These are phyloP conservation scores for Mycena kentingensis DNA, from an alignment of 768 basidiomycete species.

Conservation along the genomic window DNA sequence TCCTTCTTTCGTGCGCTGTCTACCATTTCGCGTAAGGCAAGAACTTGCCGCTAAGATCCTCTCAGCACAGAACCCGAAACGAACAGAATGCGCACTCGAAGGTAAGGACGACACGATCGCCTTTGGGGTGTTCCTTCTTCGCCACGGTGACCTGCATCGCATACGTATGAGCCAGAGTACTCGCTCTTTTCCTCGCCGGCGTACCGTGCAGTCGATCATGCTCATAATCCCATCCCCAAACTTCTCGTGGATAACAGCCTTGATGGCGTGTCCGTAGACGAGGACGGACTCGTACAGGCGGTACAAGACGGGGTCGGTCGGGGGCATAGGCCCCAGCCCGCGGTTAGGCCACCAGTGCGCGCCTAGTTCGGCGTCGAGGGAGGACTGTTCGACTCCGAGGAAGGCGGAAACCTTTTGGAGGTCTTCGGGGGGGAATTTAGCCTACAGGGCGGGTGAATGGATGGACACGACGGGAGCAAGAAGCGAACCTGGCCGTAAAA, in stretches of 20 bases:
- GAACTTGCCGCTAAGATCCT: constrained; percentile 17
- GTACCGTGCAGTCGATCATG: constrained; percentile 76
- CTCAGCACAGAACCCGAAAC: neutral
- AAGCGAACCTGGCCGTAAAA: constrained; percentile 74
- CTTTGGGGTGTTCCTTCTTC: constrained; percentile 74
- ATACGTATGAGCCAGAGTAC: neutral
- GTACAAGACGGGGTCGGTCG: constrained; percentile 79
- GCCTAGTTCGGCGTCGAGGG: constrained; percentile 51
- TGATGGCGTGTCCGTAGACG: constrained; percentile 80
- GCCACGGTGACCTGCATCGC: constrained; percentile 47
- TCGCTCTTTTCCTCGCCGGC: neutral
- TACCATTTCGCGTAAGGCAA: constrained; percentile 16
- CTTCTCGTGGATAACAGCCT: constrained; percentile 83
- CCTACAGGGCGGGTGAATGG: constrained; percentile 54
- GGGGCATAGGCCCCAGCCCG: constrained; percentile 67
- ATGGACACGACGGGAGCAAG: no score
- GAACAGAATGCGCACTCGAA: constrained; percentile 62
- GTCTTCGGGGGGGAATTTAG: constrained; percentile 67
- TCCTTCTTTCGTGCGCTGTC: no score
- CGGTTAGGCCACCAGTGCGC: constrained; percentile 77
- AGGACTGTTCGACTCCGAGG: constrained; percentile 47
- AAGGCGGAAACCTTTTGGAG: constrained; percentile 51
- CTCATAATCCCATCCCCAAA: constrained; percentile 90
- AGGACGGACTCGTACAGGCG: constrained; percentile 77
- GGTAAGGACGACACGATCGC: constrained; percentile 76